These are phyloP conservation scores for Globisporangium emineosum DNA, from an alignment of 352 stramenopile genomes.

Conservation along the genomic window DNA sequence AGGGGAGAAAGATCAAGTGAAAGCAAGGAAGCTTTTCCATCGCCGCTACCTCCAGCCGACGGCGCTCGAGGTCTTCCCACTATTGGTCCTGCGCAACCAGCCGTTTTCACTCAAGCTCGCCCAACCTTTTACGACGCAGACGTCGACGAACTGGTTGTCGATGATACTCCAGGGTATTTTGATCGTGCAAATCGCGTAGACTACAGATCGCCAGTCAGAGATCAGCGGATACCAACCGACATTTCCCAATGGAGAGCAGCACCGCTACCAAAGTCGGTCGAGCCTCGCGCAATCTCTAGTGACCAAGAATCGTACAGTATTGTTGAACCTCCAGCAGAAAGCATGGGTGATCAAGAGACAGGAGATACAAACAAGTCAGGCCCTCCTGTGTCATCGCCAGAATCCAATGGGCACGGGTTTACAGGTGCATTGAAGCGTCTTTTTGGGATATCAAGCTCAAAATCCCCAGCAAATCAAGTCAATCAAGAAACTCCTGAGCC, in stretches of 20 bases:
- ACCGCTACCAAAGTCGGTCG: constrained; percentile 9
- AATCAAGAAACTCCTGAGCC: not conserved
- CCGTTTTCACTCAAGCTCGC: not conserved
- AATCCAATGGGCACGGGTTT: constrained; percentile 30
- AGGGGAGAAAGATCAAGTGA: constrained; percentile 16
- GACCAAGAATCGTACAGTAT: constrained; percentile 54
- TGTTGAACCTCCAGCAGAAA: constrained; percentile 32
- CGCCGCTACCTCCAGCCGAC: not conserved
- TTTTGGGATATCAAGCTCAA: constrained; percentile 48
- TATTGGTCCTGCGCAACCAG: constrained; percentile 2
- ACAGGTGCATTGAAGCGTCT: constrained; percentile 61
- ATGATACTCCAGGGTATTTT: constrained; percentile 61
- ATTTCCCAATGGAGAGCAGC: constrained; percentile 19
- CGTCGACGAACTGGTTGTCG: constrained; percentile 51
- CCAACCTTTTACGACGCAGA: constrained; percentile 46
- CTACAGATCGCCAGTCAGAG: constrained; percentile 19
- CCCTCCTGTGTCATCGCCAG: not conserved
- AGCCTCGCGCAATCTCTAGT: constrained; percentile 19
- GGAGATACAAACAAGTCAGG: not conserved
- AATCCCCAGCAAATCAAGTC: constrained; percentile 4
- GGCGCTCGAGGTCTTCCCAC: not conserved
- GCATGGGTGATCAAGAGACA: not conserved
- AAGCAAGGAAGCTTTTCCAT: not conserved
- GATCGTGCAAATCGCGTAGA: constrained; percentile 19
- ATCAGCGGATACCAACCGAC: constrained; percentile 22